A percentile compares a stretch with the other conserved stretches of the same genome.
These are phyloP conservation scores for Thuidium tamariscinum DNA, from an alignment of 225 moss, liverwort and hornwort species.

Conservation along the genomic window DNA sequence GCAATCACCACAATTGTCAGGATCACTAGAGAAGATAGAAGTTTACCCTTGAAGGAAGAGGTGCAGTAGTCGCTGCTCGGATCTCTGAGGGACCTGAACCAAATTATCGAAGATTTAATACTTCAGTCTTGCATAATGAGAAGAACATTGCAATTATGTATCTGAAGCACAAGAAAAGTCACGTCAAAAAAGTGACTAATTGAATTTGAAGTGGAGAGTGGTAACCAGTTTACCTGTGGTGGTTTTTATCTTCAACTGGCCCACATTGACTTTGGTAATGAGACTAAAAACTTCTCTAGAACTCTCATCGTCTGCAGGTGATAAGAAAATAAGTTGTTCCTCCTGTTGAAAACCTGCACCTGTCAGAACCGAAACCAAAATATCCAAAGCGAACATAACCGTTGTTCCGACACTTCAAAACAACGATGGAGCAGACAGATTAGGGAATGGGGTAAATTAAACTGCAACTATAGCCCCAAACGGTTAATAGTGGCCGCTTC, in stretches of 20 bases:
- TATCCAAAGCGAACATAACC: neutral
- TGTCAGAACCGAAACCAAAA: neutral
- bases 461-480: neutral
- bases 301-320: constrained; percentile 79
- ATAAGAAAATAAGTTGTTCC: constrained; percentile 58
- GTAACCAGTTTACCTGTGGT: neutral
- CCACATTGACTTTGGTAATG: constrained; percentile 91
- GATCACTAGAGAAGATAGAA: neutral
- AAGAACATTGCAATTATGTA: neutral
- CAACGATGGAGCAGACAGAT: neutral
- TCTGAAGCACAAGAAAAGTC: neutral
- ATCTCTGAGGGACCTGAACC: constrained; percentile 12
- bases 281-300: constrained; percentile 75
- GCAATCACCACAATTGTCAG: neutral
- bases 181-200: neutral
- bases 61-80: constrained; percentile 3
- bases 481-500: neutral
- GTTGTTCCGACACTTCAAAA: neutral
- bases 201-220: neutral
- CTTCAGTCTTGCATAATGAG: neutral
- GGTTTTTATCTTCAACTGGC: constrained; percentile 41
- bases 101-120: neutral
- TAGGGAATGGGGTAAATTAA: neutral
- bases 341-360: constrained; percentile 40
- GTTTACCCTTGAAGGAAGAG: constrained; percentile 19